Base-by-base conservation (phyloP, 805 yeast genomes). In the Dipodascus albidus region DNA sequence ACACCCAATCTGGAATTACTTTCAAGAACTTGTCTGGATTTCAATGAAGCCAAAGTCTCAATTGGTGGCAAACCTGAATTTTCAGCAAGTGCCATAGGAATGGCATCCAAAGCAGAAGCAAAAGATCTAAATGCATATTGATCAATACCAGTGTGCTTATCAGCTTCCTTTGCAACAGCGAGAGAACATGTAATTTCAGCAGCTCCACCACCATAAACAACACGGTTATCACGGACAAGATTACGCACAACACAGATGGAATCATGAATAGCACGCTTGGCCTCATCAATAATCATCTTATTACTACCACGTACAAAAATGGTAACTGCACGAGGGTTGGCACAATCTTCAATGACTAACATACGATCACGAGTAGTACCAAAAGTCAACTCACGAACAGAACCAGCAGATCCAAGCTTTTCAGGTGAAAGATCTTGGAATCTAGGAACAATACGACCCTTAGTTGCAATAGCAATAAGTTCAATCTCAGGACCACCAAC, bases 201-300 rank as follows among this genome's bases (percentile, higher is more conserved):
- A 21, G 99, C 96, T 60, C 99, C 99, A 62, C 99, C 99, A 58
- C 99, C 99, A 65, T 93, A 93, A n/a, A 95, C 97, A 49, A 93
- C 87, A 69, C 96, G 80, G 67, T 82, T 84, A 69, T 95, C 98
- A 63, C 83, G 81, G 51, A 95, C 84, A 67, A 93, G 79, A 72
- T 93, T 95, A 73, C 99, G 85, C 24, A 93, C 99, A 48, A 95
- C 99, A 73, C 99, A 91, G 54, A 93, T 74, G 6, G 99, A 87
- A 68, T 93, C 99, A 64, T 93, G 98, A 55, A 93, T 76, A 1
- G 99, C 97, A 69, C 99, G 84, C 59, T 87, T 81, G 52, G 96
- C 95, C 73, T 93, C 99, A 64, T 91, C 99, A 27, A 87, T 91
- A 63, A 95, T 88, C 99, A 93, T 95, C 70, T 87, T 90, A 71